Base-by-base conservation (phyloP, 495 filamentous ascomycete genomes). In the Aspergillus panamensis region DNA sequence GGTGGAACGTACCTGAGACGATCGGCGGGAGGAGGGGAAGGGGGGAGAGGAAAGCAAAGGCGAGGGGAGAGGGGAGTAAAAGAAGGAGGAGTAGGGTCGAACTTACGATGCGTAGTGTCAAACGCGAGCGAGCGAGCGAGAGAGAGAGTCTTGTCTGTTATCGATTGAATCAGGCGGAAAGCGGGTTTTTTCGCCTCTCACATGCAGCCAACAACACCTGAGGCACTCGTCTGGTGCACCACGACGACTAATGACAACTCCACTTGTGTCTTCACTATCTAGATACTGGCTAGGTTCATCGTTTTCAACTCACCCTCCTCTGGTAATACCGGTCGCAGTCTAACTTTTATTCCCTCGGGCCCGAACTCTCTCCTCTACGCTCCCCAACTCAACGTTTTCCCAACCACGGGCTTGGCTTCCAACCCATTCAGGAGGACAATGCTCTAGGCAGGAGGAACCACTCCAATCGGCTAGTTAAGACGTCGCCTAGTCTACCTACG, bases 121-220 rank as follows among this genome's bases (percentile, higher is more conserved):
- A 45, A 45, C n/a, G 19, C 35, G 35, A 10, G 35, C 5, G 35
- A 39, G 35, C 5, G 10, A 39, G 10, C 3, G 10, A 39, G 35
- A 10, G 35, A n/a, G 10, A n/a, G n/a, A n/a, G 10, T 39, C 35
- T 13, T 10, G n/a, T 6, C 63, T 71, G 64, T 67, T 69, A 62
- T 69, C 64, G 62, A 62, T 61, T 44, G 43, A 44, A 55, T 55
- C 40, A 54, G 52, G 37, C 19, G 53, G 31, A 50, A 53, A 44
- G 53, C 53, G 59, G 59, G 30, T 61, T 60, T 57, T 51, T 47
- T 57, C 53, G 59, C 54, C 50, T 51, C 48, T 61, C 59, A 61
- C 59, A 61, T 61, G 53, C 53, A 48, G 44, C 20, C 20, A 17
- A 16, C 52, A 54, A 44, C 52, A 54, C 20, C 35, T 43, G 51